Percentiles rank a stretch among this genome's conserved stretches.
phyloP scores from a whole-genome alignment of 2,329 filamentous ascomycete genomes.

The Blastomyces gilchristii region DNA sequence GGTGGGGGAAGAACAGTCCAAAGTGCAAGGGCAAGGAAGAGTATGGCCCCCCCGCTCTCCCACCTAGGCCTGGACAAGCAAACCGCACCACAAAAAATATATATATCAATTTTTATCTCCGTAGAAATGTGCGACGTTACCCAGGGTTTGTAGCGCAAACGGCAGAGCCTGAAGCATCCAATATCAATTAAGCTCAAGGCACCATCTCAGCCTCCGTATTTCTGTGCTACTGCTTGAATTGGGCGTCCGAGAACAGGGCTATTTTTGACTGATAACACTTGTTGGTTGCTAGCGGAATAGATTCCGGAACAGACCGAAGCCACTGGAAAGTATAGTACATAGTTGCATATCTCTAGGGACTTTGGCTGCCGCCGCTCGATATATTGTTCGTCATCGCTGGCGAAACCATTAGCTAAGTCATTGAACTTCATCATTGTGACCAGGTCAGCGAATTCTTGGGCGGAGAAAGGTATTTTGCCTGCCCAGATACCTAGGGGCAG shows the following conservation, averaged over 20 bases:
- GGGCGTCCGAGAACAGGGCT: neutral
- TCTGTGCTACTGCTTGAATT: neutral
- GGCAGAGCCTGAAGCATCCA: neutral
- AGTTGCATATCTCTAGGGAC: neutral
- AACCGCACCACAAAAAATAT: neutral
- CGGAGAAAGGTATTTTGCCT: neutral
- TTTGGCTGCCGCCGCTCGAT: too few relatives aligned
- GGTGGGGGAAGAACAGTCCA: neutral
- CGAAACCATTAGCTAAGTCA: too few relatives aligned
- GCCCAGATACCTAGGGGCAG: neutral
- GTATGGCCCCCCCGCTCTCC: neutral
- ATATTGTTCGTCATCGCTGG: neutral
- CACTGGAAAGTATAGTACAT: neutral
- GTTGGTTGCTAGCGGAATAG: neutral
- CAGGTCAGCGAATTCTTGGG: neutral
- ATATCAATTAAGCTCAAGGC: constrained; percentile 3
- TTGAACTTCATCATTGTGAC: neutral
- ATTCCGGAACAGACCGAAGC: neutral
- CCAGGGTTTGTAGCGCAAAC: neutral
- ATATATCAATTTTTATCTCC: neutral
- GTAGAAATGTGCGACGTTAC: neutral
- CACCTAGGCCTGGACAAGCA: neutral
- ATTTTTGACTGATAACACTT: neutral
- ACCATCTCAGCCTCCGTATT: neutral
- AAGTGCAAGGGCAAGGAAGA: neutral